Percentiles rank a stretch among this genome's conserved stretches.
Evolutionary conservation across 2,329 filamentous ascomycete species (phyloP).

Genomic region (Leptosphaerulina australis): DNA sequence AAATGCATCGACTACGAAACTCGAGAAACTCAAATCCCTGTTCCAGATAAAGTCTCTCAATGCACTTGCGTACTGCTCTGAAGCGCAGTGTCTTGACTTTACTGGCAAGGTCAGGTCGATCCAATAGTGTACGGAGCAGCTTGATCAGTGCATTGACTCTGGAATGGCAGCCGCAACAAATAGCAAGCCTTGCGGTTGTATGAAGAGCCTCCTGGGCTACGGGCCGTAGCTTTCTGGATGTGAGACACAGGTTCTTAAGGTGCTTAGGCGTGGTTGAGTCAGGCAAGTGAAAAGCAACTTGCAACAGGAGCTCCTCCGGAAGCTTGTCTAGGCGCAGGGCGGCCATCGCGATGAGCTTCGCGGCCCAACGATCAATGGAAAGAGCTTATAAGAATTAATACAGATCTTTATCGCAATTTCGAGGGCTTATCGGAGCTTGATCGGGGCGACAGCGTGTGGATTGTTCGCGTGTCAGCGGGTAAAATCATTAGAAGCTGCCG

Average conservation of each 20-base stretch:
- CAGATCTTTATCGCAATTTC: neutral
- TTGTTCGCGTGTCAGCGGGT: neutral
- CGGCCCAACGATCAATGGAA: neutral
- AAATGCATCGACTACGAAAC: slow-evolving; percentile 21
- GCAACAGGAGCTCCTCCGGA: slow-evolving; percentile 31
- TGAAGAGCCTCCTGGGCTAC: slow-evolving; percentile 29
- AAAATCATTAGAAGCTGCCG: neutral
- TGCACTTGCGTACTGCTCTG: slow-evolving; percentile 23
- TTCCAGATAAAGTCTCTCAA: slow-evolving; percentile 21
- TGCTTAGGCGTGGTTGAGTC: slow-evolving; percentile 18
- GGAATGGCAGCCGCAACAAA: slow-evolving; percentile 25
- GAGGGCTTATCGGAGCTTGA: neutral
- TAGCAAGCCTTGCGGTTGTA: slow-evolving; percentile 20
- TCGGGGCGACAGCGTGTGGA: neutral
- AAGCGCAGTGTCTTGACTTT: slow-evolving; percentile 29
- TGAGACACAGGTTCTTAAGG: slow-evolving; percentile 25
- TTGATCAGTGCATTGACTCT: slow-evolving; percentile 25
- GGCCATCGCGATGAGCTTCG: neutral
- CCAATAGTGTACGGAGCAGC: slow-evolving; percentile 31
- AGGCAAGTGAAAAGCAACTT: slow-evolving; percentile 22
- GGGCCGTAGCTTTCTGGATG: slow-evolving; percentile 25
- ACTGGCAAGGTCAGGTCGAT: slow-evolving; percentile 27
- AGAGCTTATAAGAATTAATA: neutral
- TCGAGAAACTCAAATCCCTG: slow-evolving; percentile 20
- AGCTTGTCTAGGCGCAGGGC: slow-evolving; percentile 14